A percentile compares a stretch with the other conserved stretches of the same genome.
Conservation (phyloP, 129 eudicot species). For the Deinandra increscens region DNA sequence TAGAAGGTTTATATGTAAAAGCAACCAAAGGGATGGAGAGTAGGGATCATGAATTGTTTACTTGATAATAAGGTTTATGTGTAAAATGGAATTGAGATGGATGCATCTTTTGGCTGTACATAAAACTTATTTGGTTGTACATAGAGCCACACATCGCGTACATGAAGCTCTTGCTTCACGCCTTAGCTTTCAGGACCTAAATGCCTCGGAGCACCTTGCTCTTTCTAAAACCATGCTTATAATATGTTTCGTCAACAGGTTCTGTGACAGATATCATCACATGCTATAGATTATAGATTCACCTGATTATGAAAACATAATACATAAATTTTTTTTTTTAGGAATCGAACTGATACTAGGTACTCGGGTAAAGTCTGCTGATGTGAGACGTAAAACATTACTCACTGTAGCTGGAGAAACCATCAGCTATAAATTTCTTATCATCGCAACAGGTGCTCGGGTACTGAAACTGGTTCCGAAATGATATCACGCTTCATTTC, state of each 20-base stretch:
- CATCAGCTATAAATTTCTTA: slow-evolving; percentile 87
- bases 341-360: slow-evolving; percentile 13
- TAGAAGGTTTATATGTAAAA: too few species aligned
- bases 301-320: slow-evolving; percentile 2
- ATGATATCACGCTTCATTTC: neutral
- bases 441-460: slow-evolving; percentile 99
- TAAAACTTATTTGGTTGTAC: too few species aligned
- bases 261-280: neutral
- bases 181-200: too few species aligned
- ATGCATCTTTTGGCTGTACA: too few species aligned
- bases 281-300: neutral
- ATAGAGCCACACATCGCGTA: too few species aligned
- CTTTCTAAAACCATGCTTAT: neutral
- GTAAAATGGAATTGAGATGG: too few species aligned
- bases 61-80: too few species aligned
- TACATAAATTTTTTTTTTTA: slow-evolving; percentile 6
- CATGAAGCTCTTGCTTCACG: too few species aligned
- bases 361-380: slow-evolving; percentile 21
- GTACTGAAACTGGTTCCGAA: slow-evolving; percentile 53
- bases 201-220: too few species aligned
- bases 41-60: too few species aligned
- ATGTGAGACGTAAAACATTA: slow-evolving; percentile 16
- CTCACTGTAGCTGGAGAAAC: slow-evolving; percentile 86
- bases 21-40: too few species aligned
- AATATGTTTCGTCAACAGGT: neutral